Base-by-base conservation (phyloP, 2,329 filamentous ascomycete species). In the Cladosporium austrohemisphaericum region DNA sequence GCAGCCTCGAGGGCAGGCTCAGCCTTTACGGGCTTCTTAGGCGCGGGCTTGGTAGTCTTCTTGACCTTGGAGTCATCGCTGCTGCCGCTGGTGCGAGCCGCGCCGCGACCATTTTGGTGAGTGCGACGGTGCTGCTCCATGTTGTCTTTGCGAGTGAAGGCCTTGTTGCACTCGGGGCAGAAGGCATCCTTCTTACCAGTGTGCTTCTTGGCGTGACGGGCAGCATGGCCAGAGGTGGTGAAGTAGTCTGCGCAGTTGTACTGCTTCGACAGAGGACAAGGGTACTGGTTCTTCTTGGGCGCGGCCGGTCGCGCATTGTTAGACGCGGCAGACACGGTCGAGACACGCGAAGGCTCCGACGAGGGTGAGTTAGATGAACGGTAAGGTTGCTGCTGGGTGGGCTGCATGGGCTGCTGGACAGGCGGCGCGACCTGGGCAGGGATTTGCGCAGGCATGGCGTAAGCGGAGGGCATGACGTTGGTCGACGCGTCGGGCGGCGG, bases 41-140 rank as follows among this genome's bases (percentile, higher is more conserved):
- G 33, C 4, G 55, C 38, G n/a, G 54, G 52, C 57, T 71, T 72
- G 31, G 65, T 64, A n/a, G 60, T 50, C 60, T 74, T 74, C 59
- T 72, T 72, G 45, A 68, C 64, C 52, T 71, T 71, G 45, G 72
- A 70, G 44, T 74, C 71, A 41, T 62, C 68, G n/a, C 60, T 55
- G 18, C 60, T 55, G 51, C 66, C 69, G 43, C 70, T 68, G 18
- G 64, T 57, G n/a, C 65, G 63, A 28, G 63, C 60, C 7, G 68
- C 63, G 40, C 68, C 71, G 45, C 74, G 72, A 4, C 73, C 74
- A 53, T 69, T 75, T 55, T 80, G 84, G 66, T 91, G 86, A 0
- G 86, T 90, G 60, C 87, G 80, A 23, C 88, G 77, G 61, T 91
- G 86, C 70, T 90, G 86, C 75, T 89, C 88, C 86, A 91, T 91